Percentiles rank a stretch among this genome's conserved stretches.
These are phyloP conservation scores for Patellaria atrata DNA, from an alignment of 495 filamentous ascomycete species.

Conservation along the genomic window DNA sequence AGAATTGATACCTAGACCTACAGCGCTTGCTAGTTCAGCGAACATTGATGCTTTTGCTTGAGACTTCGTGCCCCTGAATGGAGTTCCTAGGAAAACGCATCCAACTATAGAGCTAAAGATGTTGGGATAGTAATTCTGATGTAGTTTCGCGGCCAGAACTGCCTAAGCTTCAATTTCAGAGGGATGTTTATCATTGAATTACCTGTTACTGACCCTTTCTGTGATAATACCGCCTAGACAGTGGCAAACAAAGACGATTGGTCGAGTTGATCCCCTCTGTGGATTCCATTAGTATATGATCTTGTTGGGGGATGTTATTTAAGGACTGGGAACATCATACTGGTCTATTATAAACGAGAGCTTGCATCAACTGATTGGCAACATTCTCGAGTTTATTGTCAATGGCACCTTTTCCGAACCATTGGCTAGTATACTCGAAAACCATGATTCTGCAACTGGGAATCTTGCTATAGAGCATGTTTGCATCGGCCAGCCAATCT, in stretches of 20 bases:
- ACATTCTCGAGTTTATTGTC: conserved; percentile 10
- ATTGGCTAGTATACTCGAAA: conserved; percentile 8
- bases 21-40: conserved; percentile 2
- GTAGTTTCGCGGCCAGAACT: conserved; percentile 1
- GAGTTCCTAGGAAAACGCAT: conserved; percentile 11
- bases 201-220: too few relatives aligned
- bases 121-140: conserved; percentile 5
- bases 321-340: too few relatives aligned
- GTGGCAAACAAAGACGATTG: conserved; percentile 10
- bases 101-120: conserved; percentile 9
- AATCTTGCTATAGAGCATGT: conserved; percentile 6
- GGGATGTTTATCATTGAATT: too few relatives aligned
- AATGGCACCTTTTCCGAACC: conserved; percentile 8
- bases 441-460: conserved; percentile 10
- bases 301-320: too few relatives aligned
- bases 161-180: too few relatives aligned
- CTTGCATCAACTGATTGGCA: conserved; percentile 6
- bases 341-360: too few relatives aligned
- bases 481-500: conserved; percentile 10
- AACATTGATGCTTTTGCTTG: conserved; percentile 6
- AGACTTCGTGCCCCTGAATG: conserved; percentile 7
- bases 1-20: conserved; percentile 4
- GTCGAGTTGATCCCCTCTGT: conserved; percentile 3
- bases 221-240: conserved; percentile 9
- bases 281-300: conserved; percentile 1